Conservation (phyloP, 139 green algal genomes). For the Picochlorum sp. region DNA sequence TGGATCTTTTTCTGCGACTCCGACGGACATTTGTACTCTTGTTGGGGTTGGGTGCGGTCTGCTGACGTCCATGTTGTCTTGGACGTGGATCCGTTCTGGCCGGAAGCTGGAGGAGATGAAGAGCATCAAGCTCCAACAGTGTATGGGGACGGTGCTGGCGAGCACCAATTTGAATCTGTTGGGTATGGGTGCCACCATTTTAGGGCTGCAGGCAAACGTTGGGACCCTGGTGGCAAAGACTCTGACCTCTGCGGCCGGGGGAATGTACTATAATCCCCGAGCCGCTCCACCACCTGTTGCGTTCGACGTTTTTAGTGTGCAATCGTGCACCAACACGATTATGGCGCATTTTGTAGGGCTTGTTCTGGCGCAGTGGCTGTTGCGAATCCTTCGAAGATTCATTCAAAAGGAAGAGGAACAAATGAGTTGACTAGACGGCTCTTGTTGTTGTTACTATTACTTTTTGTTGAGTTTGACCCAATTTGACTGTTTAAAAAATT, state of each 20-base stretch:
- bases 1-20: slow-evolving; percentile 11
- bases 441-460: neutral
- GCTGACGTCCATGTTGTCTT: slow-evolving; percentile 72
- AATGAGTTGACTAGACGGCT: neutral
- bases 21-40: slow-evolving; percentile 51
- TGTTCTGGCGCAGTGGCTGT: slow-evolving; percentile 66
- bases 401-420: slow-evolving; percentile 22
- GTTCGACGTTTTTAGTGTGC: slow-evolving; percentile 86
- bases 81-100: slow-evolving; percentile 22
- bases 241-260: slow-evolving; percentile 50
- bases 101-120: slow-evolving; percentile 25
- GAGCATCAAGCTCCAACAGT: slow-evolving; percentile 25
- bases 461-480: slow-evolving; percentile 1
- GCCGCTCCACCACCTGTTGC: slow-evolving; percentile 52
- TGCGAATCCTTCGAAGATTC: slow-evolving; percentile 43
- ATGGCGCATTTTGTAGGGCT: slow-evolving; percentile 78
- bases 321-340: slow-evolving; percentile 82
- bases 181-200: slow-evolving; percentile 66
- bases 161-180: slow-evolving; percentile 73
- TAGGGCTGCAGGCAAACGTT: slow-evolving; percentile 68
- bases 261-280: slow-evolving; percentile 32
- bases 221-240: slow-evolving; percentile 83
- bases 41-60: slow-evolving; percentile 61
- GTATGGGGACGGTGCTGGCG: slow-evolving; percentile 49
- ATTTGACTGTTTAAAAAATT: slow-evolving; percentile 15